Percentiles rank a stretch among this genome's conserved stretches.
phyloP scores from a whole-genome alignment of 495 filamentous ascomycete species.

The Penicillium bialowiezense region DNA sequence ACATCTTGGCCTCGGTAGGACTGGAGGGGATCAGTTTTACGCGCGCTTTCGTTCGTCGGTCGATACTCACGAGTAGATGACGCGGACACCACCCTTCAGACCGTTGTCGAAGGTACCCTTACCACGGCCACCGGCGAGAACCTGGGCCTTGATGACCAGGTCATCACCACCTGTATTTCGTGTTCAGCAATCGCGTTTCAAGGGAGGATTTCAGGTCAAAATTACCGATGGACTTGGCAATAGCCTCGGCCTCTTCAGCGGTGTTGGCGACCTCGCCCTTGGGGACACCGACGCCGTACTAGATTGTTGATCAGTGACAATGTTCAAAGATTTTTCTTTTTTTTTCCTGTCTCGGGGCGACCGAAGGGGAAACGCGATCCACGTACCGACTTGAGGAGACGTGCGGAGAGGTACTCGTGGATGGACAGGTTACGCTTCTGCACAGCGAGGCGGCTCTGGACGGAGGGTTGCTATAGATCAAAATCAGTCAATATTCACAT shows the following conservation, averaged over 20 bases:
- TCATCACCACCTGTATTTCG: slow-evolving; percentile 70
- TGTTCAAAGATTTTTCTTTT: slow-evolving; percentile 3
- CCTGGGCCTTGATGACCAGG: slow-evolving; percentile 99
- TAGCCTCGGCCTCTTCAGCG: slow-evolving; percentile 82
- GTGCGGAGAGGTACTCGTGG: slow-evolving; percentile 94
- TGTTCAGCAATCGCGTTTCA: slow-evolving; percentile 21
- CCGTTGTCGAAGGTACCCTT: slow-evolving; percentile 98
- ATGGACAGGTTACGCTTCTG: slow-evolving; percentile 90
- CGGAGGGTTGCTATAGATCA: slow-evolving; percentile 42
- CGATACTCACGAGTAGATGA: slow-evolving; percentile 83
- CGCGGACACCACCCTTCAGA: slow-evolving; percentile 95
- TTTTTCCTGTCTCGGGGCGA: slow-evolving; percentile 11
- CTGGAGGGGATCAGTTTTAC: slow-evolving; percentile 35
- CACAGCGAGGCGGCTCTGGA: slow-evolving; percentile 45
- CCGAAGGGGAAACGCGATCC: slow-evolving; percentile 14
- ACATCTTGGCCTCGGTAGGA: slow-evolving; percentile 88
- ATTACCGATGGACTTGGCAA: slow-evolving; percentile 82
- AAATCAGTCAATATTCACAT: slow-evolving; percentile 19
- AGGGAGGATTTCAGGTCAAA: slow-evolving; percentile 2
- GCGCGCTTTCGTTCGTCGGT: neutral
- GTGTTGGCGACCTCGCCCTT: slow-evolving; percentile 80
- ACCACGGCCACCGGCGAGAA: slow-evolving; percentile 93
- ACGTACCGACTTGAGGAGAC: slow-evolving; percentile 78
- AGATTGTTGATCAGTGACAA: slow-evolving; percentile 25
- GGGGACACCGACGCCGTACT: slow-evolving; percentile 95